A percentile compares a stretch with the other conserved stretches of the same genome.
Conservation (phyloP, 2,329 filamentous ascomycete genomes). For the Mycosphaerelloides madeirae region DNA sequence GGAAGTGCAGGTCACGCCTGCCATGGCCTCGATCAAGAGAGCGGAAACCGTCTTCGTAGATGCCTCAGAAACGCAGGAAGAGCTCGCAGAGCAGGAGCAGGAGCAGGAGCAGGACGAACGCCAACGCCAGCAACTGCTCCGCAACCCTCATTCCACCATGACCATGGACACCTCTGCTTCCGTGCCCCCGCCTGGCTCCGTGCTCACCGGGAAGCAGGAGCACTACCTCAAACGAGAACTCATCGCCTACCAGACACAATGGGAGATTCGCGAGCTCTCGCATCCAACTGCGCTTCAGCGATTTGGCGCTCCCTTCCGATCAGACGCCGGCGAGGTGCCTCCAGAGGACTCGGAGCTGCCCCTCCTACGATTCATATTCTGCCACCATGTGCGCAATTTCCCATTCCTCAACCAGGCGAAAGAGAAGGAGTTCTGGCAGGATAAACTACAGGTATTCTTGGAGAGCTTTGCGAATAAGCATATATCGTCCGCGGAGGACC, state of each 20-base stretch:
- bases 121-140: constrained; percentile 19
- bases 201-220: constrained; percentile 93
- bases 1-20: constrained; percentile 11
- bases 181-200: constrained; percentile 51
- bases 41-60: constrained; percentile 31
- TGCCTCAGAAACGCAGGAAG: constrained; percentile 22
- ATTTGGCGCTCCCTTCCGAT: constrained; percentile 93
- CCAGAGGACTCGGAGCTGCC: constrained; percentile 92
- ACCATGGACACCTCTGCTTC: constrained; percentile 38
- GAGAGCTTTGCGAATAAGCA: constrained; percentile 96
- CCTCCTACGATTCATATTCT: constrained; percentile 92
- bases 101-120: constrained; percentile 9
- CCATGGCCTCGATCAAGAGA: constrained; percentile 15
- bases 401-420: constrained; percentile 93
- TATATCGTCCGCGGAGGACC: constrained; percentile 94
- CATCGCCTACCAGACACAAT: constrained; percentile 80
- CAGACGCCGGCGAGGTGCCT: constrained; percentile 84
- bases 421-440: constrained; percentile 99
- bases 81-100: constrained; percentile 14
- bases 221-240: constrained; percentile 98
- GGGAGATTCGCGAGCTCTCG: constrained; percentile 87
- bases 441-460: constrained; percentile 92
- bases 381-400: constrained; percentile 95
- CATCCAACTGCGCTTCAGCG: constrained; percentile 89
- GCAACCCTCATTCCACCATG: constrained; percentile 24